These are phyloP conservation scores for Dentipellis fragilis DNA, from an alignment of 768 basidiomycete species.

Conservation along the genomic window DNA sequence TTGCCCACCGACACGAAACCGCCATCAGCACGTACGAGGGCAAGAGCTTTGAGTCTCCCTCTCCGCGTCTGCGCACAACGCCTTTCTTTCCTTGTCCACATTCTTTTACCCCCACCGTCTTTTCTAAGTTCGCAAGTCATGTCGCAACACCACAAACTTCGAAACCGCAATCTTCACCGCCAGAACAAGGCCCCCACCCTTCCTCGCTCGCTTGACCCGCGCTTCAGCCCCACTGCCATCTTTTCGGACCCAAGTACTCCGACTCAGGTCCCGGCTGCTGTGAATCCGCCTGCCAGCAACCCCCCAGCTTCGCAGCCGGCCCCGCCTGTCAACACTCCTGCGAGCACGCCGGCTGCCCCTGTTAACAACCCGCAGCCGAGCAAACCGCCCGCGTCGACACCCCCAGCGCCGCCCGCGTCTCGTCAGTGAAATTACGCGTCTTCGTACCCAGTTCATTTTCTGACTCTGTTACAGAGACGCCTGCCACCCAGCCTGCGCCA, in stretches of 20 bases:
- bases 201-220: neutral
- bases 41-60: neutral
- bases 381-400: neutral
- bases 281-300: neutral
- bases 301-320: neutral
- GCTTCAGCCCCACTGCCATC: neutral
- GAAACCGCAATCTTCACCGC: neutral
- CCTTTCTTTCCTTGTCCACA: neutral
- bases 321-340: neutral
- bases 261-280: neutral
- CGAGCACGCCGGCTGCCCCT: neutral
- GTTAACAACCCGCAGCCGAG: neutral
- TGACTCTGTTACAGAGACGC: too few species aligned
- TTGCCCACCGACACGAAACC: neutral
- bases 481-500: neutral
- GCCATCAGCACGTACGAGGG: neutral
- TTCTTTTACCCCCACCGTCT: conserved; percentile 3
- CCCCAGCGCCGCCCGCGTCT: neutral
- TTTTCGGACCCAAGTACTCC: neutral
- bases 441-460: too few species aligned
- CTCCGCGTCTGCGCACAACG: neutral
- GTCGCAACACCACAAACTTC: neutral
- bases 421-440: neutral
- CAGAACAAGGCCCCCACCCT: neutral
- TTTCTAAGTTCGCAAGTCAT: neutral